Base-by-base conservation (phyloP, 768 basidiomycete species). In the Suillus subluteus region DNA sequence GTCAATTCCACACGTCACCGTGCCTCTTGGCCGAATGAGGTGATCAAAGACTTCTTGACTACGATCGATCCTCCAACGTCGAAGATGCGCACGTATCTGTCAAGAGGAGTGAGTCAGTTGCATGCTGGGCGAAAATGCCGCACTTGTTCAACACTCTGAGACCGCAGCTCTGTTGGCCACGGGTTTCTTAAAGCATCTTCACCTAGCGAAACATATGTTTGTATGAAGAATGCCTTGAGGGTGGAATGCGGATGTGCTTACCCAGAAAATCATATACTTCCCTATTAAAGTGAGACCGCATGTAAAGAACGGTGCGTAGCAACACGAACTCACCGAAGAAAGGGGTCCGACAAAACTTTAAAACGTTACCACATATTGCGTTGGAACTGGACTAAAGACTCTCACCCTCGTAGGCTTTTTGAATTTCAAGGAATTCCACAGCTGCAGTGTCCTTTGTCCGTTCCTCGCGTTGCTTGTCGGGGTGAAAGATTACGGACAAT, bases 391-490 rank as follows among this genome's bases (percentile, higher is more conserved):
- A 26, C 37, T 7, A 56, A 48, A n/a, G 50, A 21, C 44, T 12
- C 26, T 18, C 71, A 89, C 91, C 86, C 84, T 95, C 88, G 74
- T 95, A 95, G 15, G 94, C 93, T 69, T 89, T 90, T 69, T 94
- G 92, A 26, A 96, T 84, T 74, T 90, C 87, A 21, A 90, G 82
- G 68, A 95, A 95, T 61, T 84, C 85, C 40, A 83, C 81, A 32
- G 87, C 84, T 0, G 94, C 92, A 1, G 86, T 82, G 59, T 79
- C 82, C 72, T 86, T 88, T 66, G 82, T 77, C 21, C 75, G 75
- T 62, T 86, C 84, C 72, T 87, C 86, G 26, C 81, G 83, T 66
- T 95, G 91, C 73, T 90, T 91, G 83, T 97, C 94, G 0, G 94
- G 94, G 71, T 97, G 94, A 69, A 92, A 94, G 23, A 90, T 79